Conservation (phyloP, 1,284 basidiomycete genomes). For the Cutaneotrichosporon cutaneum region DNA sequence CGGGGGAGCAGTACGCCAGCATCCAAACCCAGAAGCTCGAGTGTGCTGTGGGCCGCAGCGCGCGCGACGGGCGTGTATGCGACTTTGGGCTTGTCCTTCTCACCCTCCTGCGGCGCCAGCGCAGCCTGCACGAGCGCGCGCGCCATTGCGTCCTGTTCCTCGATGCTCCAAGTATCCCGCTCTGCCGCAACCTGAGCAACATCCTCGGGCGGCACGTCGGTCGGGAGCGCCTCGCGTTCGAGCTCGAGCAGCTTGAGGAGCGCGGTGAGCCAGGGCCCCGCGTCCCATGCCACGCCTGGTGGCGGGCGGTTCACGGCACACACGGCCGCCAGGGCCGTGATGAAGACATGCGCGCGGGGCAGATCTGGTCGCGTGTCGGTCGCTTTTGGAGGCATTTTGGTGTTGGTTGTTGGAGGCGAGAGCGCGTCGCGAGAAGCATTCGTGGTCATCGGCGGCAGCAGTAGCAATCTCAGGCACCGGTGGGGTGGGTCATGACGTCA, state of each 20-base stretch:
- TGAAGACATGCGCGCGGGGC: constrained; percentile 23
- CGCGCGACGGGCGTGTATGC: constrained; percentile 52
- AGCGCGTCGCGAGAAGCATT: background rate
- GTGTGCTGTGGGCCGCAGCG: constrained; percentile 44
- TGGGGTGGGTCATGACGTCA: too few species aligned
- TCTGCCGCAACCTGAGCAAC: constrained; percentile 35
- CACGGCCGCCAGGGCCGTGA: constrained; percentile 41
- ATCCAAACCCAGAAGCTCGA: constrained; percentile 46
- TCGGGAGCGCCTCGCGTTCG: constrained; percentile 36
- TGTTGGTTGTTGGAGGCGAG: background rate
- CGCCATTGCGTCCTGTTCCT: constrained; percentile 34
- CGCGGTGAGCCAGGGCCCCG: constrained; percentile 36
- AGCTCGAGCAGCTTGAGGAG: constrained; percentile 44
- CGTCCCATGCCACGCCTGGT: constrained; percentile 16
- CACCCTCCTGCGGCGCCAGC: constrained; percentile 30
- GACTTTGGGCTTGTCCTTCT: constrained; percentile 22
- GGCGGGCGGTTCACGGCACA: constrained; percentile 32
- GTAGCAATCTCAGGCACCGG: too few species aligned
- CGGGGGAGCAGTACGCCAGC: constrained; percentile 36
- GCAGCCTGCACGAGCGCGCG: constrained; percentile 41
- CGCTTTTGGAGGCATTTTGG: background rate
- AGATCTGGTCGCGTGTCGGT: constrained; percentile 12
- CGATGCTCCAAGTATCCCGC: constrained; percentile 31
- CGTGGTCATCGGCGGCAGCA: background rate
- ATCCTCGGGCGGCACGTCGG: constrained; percentile 29